Base-by-base conservation (phyloP, 257 asterid genomes). In the Eustoma russellianum region DNA sequence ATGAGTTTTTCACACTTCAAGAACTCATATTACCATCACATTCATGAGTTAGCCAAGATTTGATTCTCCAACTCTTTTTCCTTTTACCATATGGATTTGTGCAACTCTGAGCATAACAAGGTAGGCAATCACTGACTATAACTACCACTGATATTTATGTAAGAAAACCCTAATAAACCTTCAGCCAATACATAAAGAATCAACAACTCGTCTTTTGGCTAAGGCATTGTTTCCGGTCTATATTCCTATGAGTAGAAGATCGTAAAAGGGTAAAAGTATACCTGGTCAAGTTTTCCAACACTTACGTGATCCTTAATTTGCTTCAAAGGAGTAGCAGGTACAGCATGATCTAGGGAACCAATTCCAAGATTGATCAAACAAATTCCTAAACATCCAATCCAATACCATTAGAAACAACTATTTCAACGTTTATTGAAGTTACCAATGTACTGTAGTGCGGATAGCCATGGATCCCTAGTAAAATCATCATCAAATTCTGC, bases 401-500 rank as follows among this genome's bases (percentile, higher is more conserved):
- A 60, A 41, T 17, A 45, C 8, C 8, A 12, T 17, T 5, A 35
- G 17, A 14, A 38, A 38, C 43, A 38, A 38, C 43, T 38, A 5
- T 2, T 11, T 3, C 3, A 11, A 7, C 12, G 3, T 18, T 3
- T 28, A 18, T 3, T 12, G 41, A 52, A 46, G 9, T 9, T 72
- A 89, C 96, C 89, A 45, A 91, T 70, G 74, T 61, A 83, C 41
- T 74, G 70, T 51, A 83, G 80, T 51, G 98, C 96, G 33, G 85
- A 80, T 35, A 72, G 49, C 98, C 98, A 91, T 7, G 87, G 78
- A 50, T 50, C 57, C 45, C 73, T 61, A 33, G 70, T 56, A 65
- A 91, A 91, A 71, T 84, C 94, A 3, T 77, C 82, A 61, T 87
- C 98, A 41, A 86, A 86, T 24, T 91, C 86, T 0, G 78, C 69